Evolutionary conservation across 2,329 filamentous ascomycete species (phyloP), one percentile per base, ranked within the genome.

Genomic region (Venturia nashicola): DNA sequence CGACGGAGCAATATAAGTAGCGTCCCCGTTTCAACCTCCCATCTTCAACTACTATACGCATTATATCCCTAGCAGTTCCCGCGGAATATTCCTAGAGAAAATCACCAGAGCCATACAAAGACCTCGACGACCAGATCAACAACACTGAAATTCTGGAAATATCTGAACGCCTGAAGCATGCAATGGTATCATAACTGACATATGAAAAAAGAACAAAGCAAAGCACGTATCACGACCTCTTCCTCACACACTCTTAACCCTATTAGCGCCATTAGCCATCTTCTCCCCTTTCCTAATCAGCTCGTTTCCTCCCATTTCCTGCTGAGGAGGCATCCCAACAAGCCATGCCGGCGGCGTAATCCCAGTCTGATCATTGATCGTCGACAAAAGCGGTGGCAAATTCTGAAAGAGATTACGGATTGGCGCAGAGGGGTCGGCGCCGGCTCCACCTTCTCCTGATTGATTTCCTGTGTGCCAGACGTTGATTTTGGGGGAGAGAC

Each of bases 291-390:
- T 63, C 3, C 3, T 18, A 4, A 63, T 57, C 34, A 55, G 6
- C 36, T 46, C 46, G 7, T 48, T 11, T 6, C 27, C 20, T 12
- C 20, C 40, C 46, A 39, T 23, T n/a, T 55, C 55, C 46, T 59
- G 44, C 16, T 44, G 34, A 43, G 54, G 40, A 8, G 80, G 80
- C 79, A 84, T 81, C 69, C 82, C 77, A 64, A 79, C 79, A 68
- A 84, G 67, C 91, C 91, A 95, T 70, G 83, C 83, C 0, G 91
- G 91, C 7, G 92, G 84, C 0, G 82, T 81, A 70, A 95, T 91
- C 0, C 90, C 90, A 0, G 90, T 95, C 79, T 96, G 91, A 66
- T 95, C 90, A 69, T 94, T 87, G 70, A 96, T 93, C 0, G 91
- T 95, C 11, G 83, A 86, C 77, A 95, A 86, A 23, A 95, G 80